phyloP scores from a whole-genome alignment of 2,329 filamentous ascomycete genomes.

The Alternaria sp. region DNA sequence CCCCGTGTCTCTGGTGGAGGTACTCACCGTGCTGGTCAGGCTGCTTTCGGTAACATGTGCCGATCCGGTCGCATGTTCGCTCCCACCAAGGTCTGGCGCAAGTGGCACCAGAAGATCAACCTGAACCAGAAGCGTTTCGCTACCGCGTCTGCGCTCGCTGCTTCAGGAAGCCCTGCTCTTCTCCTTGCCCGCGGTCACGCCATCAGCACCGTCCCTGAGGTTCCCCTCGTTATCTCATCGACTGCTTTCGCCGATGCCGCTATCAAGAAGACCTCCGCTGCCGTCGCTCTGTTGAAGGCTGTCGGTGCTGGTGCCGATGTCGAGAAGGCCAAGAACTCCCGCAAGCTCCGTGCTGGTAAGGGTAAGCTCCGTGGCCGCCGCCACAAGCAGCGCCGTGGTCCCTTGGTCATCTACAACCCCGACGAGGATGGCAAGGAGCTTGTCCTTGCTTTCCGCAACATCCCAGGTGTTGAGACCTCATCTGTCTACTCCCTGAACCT shows the following conservation, averaged over 20 bases:
- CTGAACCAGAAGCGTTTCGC: constrained; percentile 99
- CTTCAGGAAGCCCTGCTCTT: constrained; percentile 92
- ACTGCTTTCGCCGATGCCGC: constrained; percentile 82
- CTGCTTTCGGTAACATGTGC: constrained; percentile 99
- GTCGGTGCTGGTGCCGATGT: constrained; percentile 90
- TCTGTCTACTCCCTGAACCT: constrained; percentile 96
- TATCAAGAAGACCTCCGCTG: constrained; percentile 87
- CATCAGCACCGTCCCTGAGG: constrained; percentile 90
- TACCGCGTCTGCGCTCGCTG: constrained; percentile 95
- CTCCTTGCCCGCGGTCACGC: constrained; percentile 97
- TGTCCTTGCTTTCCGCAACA: constrained; percentile 96
- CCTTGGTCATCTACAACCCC: constrained; percentile 97
- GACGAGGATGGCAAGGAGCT: constrained; percentile 95
- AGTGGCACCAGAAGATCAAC: constrained; percentile 99
- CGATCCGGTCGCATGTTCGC: constrained; percentile 99
- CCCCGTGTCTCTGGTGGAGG: constrained; percentile 99
- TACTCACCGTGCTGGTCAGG: constrained; percentile 99
- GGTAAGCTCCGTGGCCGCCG: constrained; percentile 97
- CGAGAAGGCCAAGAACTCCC: constrained; percentile 94
- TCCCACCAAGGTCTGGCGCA: constrained; percentile 99
- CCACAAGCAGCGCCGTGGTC: constrained; percentile 96
- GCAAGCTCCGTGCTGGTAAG: constrained; percentile 98
- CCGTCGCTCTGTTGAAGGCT: constrained; percentile 86
- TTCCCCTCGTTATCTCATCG: constrained; percentile 95
- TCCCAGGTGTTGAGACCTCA: constrained; percentile 96